phyloP scores from a whole-genome alignment of 163 green algal species.

The Chlorella variabilis region DNA sequence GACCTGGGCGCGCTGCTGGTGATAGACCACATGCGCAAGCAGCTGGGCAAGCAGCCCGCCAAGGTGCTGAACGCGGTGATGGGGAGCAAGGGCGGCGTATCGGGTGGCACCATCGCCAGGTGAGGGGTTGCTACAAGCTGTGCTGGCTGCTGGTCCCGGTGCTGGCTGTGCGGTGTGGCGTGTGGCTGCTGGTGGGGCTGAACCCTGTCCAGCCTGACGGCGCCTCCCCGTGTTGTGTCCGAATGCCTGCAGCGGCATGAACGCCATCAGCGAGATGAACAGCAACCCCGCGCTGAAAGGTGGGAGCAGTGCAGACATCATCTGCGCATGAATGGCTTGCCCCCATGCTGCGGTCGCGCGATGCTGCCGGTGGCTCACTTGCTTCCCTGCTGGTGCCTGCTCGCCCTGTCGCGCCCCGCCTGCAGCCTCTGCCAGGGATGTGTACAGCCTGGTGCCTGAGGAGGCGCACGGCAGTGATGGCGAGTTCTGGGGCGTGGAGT shows the following conservation, averaged over 20 bases:
- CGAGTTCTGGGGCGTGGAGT: conserved; percentile 44
- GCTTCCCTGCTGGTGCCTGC: too few species aligned
- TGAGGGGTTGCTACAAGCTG: conserved; percentile 23
- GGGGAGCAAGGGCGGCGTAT: conserved; percentile 61
- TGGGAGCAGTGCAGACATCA: neutral
- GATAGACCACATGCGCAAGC: conserved; percentile 66
- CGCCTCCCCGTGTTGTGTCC: too few species aligned
- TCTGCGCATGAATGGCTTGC: too few species aligned
- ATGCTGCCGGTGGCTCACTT: too few species aligned
- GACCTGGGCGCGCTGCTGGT: conserved; percentile 84
- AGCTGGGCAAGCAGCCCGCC: conserved; percentile 49
- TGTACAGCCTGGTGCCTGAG: conserved; percentile 25
- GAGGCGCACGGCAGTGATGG: conserved; percentile 36
- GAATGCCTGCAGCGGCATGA: conserved; percentile 36
- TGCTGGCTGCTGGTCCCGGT: neutral
- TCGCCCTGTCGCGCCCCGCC: neutral
- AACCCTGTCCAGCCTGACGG: too few species aligned
- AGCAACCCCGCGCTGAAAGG: neutral
- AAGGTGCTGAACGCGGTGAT: conserved; percentile 51
- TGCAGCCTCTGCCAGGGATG: neutral
- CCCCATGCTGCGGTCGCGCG: too few species aligned
- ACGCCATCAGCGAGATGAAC: conserved; percentile 8
- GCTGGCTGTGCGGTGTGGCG: neutral
- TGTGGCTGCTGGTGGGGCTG: too few species aligned
- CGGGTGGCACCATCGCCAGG: conserved; percentile 79